Evolutionary conservation across 345 rosid genomes (phyloP), one percentile per base, ranked within the genome.

Genomic region (Bruguiera gymnorhiza): DNA sequence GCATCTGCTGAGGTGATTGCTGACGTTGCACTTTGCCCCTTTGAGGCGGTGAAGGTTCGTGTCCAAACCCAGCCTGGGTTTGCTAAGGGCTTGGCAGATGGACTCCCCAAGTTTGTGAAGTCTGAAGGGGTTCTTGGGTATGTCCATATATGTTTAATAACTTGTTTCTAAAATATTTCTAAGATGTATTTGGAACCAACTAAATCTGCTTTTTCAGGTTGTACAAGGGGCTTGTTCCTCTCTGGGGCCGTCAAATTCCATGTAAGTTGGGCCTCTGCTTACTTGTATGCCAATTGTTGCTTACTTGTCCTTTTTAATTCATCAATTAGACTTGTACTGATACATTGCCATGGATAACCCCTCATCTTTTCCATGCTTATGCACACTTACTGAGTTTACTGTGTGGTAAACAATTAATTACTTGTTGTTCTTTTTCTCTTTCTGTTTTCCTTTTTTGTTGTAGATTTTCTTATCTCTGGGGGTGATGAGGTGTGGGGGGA

Each of bases 61-160:
- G 98, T 96, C 71, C 98, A 96, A 83, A 96, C 99, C 52, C 98
- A 96, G 83, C 99, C 97, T 76, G 98, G 98, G 27, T 96, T 96
- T 69, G 97, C 99, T 6, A 85, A 95, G 75, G 99, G 99, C 58
- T 30, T 96, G 76, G 54, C 85, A 23, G 99, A 96, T 85, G 98
- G 99, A 34, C 73, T 96, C 55, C 99, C 98, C 63, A 96, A 96
- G 85, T 90, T 92, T 75, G 76, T 96, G 63, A 92, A 65, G 86
- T 82, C 99, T 5, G 99, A 96, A 81, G 98, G 98, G 4, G 75
- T 68, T 58, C 78, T 81, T 68, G 99, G 99, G 99, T 92, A 88
- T 71, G 90, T n/a, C 72, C 72, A 59, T 6, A 48, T 19, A 10
- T 72, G 9, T 56, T 70, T 2, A 9, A 6, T 37, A 62, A 67